phyloP scores from a whole-genome alignment of 441 rosid species.

The Adansonia madagascariensis region DNA sequence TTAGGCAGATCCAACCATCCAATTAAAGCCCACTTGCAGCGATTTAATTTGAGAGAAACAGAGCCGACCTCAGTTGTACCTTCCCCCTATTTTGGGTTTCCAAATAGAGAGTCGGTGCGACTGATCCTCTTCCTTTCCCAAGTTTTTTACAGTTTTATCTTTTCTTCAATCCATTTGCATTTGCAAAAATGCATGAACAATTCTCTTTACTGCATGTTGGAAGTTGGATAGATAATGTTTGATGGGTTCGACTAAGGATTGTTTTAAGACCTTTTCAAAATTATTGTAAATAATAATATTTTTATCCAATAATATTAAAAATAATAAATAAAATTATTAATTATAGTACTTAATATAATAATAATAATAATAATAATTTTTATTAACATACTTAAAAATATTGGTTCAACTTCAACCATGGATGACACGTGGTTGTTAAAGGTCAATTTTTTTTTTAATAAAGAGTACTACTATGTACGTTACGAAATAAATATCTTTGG shows the following conservation, averaged over 20 bases:
- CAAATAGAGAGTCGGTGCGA: background rate
- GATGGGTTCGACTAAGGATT: background rate
- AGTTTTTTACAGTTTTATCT: background rate
- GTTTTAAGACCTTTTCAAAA: too few relatives aligned
- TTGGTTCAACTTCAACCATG: too few relatives aligned
- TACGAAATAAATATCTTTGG: background rate
- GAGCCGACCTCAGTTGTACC: conserved; percentile 3
- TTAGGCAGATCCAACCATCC: conserved; percentile 13
- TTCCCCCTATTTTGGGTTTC: background rate
- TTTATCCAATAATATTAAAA: too few relatives aligned
- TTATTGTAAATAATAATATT: too few relatives aligned
- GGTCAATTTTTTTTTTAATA: too few relatives aligned
- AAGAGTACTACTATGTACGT: background rate
- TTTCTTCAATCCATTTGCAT: background rate
- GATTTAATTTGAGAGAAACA: background rate
- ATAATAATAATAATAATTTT: too few relatives aligned
- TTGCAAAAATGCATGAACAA: background rate
- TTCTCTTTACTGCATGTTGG: background rate
- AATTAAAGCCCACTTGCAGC: conserved; percentile 12
- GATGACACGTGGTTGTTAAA: too few relatives aligned
- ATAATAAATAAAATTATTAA: background rate
- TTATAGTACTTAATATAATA: too few relatives aligned
- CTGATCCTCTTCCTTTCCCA: background rate
- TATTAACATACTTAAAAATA: too few relatives aligned
- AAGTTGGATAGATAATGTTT: background rate